Evolutionary conservation across 192 early-diverging fungal species (phyloP), one percentile per base, ranked within the genome.

Genomic region (Linnemannia hyalina): DNA sequence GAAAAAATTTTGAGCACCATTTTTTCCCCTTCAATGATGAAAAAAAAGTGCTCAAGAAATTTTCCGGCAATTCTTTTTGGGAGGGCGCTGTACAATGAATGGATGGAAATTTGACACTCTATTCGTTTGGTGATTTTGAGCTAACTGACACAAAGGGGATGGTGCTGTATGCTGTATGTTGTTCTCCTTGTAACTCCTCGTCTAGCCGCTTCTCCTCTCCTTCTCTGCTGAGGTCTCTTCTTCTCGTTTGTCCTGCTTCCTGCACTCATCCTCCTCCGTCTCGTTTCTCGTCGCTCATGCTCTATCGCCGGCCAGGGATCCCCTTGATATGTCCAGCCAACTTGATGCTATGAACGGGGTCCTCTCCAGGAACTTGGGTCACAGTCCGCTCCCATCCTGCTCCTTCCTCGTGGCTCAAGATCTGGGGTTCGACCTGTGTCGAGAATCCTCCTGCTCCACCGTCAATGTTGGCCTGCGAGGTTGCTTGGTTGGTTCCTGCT

Each of bases 251-350:
- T 32, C 42, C 2, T 4, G 11, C 2, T 8, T 11, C 60, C 1
- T 11, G 0, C 60, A 29, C 3, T 65, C 60, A 9, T 65, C 29
- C 60, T 65, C n/a, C 55, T 60, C 2, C 55, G 3, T 40, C 38
- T 40, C 9, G 23, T 60, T 18, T 20, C 22, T 47, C 20, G 8
- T 49, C 46, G 11, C 38, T 74, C 41, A 13, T 15, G 1, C 20
- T 38, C 6, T 36, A 54, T 40, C 52, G 78, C 68, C 81, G 65
- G 0, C 74, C 57, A 68, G 82, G 82, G 16, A 85, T 72, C 40
- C 82, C 82, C 22, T 80, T 85, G 82, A 85, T 76, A 54, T 85
- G 82, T 18, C 82, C 82, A 35, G 80, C 76, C 22, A 85, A 70
- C 26, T 80, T 23, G 57, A 85, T 85, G 16, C 65, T 79, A 41